A percentile compares a stretch with the other conserved stretches of the same genome.
Evolutionary conservation across 164 flowering plant species (phyloP).

Genomic region (Nymphaea colorata): DNA sequence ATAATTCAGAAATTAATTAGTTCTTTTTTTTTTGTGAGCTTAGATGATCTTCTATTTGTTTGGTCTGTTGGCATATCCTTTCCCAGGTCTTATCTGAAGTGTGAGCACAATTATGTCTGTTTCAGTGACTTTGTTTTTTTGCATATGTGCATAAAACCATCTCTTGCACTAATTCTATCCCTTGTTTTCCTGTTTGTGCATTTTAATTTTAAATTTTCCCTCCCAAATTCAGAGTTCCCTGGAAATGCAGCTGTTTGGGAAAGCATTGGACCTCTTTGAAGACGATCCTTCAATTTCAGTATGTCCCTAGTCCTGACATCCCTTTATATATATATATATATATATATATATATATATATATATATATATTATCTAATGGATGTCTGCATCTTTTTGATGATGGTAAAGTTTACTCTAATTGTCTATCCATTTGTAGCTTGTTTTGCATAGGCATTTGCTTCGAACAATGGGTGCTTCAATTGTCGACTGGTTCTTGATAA

Average conservation of each 20-base stretch:
- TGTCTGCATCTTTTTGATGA: background rate
- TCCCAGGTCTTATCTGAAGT: too few species aligned
- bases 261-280: conserved; percentile 87
- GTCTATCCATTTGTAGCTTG: conserved; percentile 34
- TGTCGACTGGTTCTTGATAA: conserved; percentile 49
- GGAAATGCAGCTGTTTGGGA: conserved; percentile 85
- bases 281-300: conserved; percentile 81
- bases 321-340: background rate
- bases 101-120: too few species aligned
- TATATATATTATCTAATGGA: background rate
- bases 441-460: conserved; percentile 76
- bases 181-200: background rate
- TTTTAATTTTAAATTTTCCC: background rate
- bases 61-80: too few species aligned
- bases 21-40: background rate
- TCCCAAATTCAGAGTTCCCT: conserved; percentile 17
- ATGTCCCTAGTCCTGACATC: conserved; percentile 14
- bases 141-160: background rate
- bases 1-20: too few species aligned
- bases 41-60: too few species aligned
- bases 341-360: too few species aligned
- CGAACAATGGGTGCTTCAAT: conserved; percentile 63
- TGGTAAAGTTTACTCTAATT: background rate
- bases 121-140: too few species aligned
- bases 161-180: background rate